Percentiles rank a stretch among this genome's conserved stretches.
phyloP scores from a whole-genome alignment of 1,284 basidiomycete species.

The Rhodotorula sp. region DNA sequence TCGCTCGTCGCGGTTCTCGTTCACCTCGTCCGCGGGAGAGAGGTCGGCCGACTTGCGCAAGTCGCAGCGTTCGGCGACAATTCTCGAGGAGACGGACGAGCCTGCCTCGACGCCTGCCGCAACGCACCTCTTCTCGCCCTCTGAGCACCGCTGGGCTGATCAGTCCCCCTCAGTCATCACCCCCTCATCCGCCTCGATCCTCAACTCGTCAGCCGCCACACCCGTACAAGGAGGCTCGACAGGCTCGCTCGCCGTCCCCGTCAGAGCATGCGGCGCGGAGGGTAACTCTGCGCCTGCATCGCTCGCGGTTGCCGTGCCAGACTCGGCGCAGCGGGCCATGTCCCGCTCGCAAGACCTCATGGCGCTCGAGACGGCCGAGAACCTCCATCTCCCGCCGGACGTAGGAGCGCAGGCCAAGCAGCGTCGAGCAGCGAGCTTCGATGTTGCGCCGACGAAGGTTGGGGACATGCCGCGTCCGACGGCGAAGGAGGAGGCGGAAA shows the following conservation, averaged over 20 bases:
- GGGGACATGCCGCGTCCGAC: not conserved
- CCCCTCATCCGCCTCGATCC: not conserved
- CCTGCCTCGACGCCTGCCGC: constrained; percentile 29
- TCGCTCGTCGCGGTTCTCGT: constrained; percentile 15
- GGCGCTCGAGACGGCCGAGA: constrained; percentile 21
- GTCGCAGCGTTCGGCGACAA: constrained; percentile 46
- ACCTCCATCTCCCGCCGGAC: constrained; percentile 21
- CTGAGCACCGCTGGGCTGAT: constrained; percentile 28
- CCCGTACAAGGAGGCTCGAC: not conserved
- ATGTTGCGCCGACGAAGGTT: not conserved
- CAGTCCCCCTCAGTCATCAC: constrained; percentile 10
- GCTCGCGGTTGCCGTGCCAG: constrained; percentile 5
- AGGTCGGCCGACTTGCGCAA: constrained; percentile 1
- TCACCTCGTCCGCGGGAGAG: constrained; percentile 11
- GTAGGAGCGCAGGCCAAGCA: not conserved
- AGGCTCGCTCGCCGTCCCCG: not conserved
- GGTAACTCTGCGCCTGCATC: constrained; percentile 6
- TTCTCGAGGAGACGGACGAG: constrained; percentile 42
- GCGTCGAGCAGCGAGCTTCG: constrained; percentile 5
- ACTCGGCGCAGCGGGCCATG: constrained; percentile 10
- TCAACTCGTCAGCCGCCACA: too few species aligned
- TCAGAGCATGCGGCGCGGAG: not conserved
- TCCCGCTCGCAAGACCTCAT: constrained; percentile 18
- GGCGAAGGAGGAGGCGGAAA: not conserved
- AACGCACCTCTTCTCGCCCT: constrained; percentile 20